A percentile compares a stretch with the other conserved stretches of the same genome.
phyloP scores from a whole-genome alignment of 2,329 filamentous ascomycete genomes.

The Beauveria varroae region DNA sequence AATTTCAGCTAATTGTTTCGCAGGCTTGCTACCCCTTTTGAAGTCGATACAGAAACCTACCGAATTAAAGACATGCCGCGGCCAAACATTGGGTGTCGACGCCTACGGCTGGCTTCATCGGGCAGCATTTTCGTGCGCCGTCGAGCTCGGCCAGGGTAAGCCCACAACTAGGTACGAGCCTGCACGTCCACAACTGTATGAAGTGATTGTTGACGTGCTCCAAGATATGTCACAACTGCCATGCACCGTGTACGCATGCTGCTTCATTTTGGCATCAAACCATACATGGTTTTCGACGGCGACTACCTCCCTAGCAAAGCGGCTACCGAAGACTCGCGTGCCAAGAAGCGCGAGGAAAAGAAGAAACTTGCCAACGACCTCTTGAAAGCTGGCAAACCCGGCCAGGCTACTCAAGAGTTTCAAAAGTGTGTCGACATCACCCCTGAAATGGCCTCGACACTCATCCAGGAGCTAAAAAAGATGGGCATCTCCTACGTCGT shows the following conservation, averaged over 20 bases:
- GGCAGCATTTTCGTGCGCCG: slow-evolving; percentile 80
- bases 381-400: slow-evolving; percentile 69
- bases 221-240: slow-evolving; percentile 80
- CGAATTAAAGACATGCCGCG: slow-evolving; percentile 77
- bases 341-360: slow-evolving; percentile 68
- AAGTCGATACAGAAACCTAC: slow-evolving; percentile 93
- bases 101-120: slow-evolving; percentile 98
- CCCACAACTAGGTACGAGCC: slow-evolving; percentile 71
- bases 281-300: slow-evolving; percentile 93
- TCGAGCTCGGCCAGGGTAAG: slow-evolving; percentile 82
- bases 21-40: slow-evolving; percentile 80
- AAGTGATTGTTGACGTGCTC: neutral
- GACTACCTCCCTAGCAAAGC: slow-evolving; percentile 93
- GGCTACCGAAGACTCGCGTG: slow-evolving; percentile 70
- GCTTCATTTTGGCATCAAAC: slow-evolving; percentile 85
- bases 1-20: slow-evolving; percentile 15
- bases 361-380: slow-evolving; percentile 70
- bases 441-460: slow-evolving; percentile 83
- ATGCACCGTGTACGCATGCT: slow-evolving; percentile 92
- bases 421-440: slow-evolving; percentile 96
- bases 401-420: slow-evolving; percentile 76
- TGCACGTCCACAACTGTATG: neutral
- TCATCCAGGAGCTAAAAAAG: slow-evolving; percentile 88
- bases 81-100: slow-evolving; percentile 88
- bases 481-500: slow-evolving; percentile 79